Conservation (phyloP, 495 filamentous ascomycete genomes). For the Ramalina peruviana region DNA sequence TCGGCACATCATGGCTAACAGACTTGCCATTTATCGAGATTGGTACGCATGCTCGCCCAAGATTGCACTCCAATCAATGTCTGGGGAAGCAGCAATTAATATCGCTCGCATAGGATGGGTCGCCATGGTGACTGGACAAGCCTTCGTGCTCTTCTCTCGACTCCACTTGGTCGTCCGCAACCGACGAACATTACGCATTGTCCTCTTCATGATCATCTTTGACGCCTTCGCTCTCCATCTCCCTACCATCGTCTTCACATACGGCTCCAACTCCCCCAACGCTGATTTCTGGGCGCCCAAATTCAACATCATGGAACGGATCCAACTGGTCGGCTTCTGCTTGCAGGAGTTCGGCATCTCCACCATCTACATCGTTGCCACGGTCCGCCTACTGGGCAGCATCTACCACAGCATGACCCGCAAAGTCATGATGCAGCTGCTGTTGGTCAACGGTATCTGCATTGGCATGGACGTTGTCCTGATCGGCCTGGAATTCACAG, state of each 20-base stretch:
- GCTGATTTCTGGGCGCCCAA: slow-evolving; percentile 1
- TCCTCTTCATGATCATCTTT: slow-evolving; percentile 10
- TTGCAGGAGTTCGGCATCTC: slow-evolving; percentile 33
- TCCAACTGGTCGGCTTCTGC: slow-evolving; percentile 28
- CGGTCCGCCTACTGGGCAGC: slow-evolving; percentile 19
- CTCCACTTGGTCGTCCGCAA: slow-evolving; percentile 11
- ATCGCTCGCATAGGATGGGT: slow-evolving; percentile 9
- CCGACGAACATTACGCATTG: not conserved
- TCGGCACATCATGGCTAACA: slow-evolving; percentile 9
- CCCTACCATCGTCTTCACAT: slow-evolving; percentile 9
- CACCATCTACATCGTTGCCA: slow-evolving; percentile 28
- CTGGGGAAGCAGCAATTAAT: not conserved
- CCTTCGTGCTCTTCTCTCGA: slow-evolving; percentile 11
- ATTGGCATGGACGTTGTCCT: slow-evolving; percentile 25
- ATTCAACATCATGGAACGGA: slow-evolving; percentile 16
- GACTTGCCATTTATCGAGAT: slow-evolving; percentile 3
- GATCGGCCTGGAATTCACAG: slow-evolving; percentile 22
- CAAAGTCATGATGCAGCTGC: slow-evolving; percentile 26
- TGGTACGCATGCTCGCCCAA: slow-evolving; percentile 11
- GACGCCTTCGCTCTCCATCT: slow-evolving; percentile 10
- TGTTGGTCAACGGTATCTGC: slow-evolving; percentile 26
- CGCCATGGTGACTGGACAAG: slow-evolving; percentile 13
- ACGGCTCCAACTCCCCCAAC: slow-evolving; percentile 9
- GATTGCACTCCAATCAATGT: not conserved
- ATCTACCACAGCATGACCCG: slow-evolving; percentile 15